phyloP scores from a whole-genome alignment of 495 filamentous ascomycete genomes.

The Jackrogersella multiformis region DNA sequence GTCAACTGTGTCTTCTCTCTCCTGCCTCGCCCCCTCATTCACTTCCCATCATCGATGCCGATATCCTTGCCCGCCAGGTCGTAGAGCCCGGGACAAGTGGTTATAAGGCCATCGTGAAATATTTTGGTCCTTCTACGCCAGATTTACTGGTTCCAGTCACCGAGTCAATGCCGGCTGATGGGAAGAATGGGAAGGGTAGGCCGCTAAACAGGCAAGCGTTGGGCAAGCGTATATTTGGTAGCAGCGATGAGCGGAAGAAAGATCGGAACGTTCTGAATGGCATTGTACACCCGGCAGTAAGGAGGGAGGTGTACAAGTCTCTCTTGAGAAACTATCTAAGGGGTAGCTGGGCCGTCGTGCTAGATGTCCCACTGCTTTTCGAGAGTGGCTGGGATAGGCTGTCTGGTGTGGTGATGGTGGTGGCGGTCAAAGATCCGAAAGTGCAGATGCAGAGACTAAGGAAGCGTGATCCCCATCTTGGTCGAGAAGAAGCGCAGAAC shows the following conservation, averaged over 20 bases:
- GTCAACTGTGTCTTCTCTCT: constrained; percentile 88
- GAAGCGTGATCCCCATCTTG: constrained; percentile 76
- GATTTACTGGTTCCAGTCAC: constrained; percentile 74
- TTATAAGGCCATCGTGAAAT: constrained; percentile 78
- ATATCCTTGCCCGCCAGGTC: constrained; percentile 87
- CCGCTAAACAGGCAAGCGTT: constrained; percentile 88
- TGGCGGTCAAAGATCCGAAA: constrained; percentile 75
- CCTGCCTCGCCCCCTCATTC: constrained; percentile 81
- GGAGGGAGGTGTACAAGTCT: constrained; percentile 75
- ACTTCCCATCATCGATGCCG: constrained; percentile 94
- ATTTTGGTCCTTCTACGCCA: constrained; percentile 83
- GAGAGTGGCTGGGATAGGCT: constrained; percentile 82
- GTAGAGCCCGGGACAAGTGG: constrained; percentile 88
- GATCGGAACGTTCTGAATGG: constrained; percentile 80
- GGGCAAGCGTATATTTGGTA: constrained; percentile 85
- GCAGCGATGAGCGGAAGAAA: constrained; percentile 65
- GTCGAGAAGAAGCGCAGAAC: constrained; percentile 79
- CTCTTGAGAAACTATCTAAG: constrained; percentile 71
- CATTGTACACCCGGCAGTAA: constrained; percentile 92
- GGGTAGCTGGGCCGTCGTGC: constrained; percentile 86
- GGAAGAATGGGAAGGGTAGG: constrained; percentile 61
- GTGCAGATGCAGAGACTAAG: constrained; percentile 82
- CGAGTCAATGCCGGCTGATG: constrained; percentile 53
- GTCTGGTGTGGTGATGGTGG: constrained; percentile 84
- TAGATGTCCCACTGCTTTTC: constrained; percentile 92